phyloP scores from a whole-genome alignment of 495 filamentous ascomycete genomes.

The Schizothecium vesticola region DNA sequence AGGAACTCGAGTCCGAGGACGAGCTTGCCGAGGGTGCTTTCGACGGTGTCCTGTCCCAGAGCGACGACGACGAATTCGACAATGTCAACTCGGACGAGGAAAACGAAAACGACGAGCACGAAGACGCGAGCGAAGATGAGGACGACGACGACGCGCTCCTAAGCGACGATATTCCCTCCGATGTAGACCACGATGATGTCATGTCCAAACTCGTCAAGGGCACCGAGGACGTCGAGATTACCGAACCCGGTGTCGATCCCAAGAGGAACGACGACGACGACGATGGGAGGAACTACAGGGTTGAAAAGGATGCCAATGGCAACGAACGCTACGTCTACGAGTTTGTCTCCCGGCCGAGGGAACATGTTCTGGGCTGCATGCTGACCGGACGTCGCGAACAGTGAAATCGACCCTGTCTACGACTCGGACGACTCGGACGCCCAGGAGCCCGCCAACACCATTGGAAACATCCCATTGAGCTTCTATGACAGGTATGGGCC shows the following conservation, averaged over 20 bases:
- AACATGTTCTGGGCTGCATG: neutral
- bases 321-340: slow-evolving; percentile 56
- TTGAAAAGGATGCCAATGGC: slow-evolving; percentile 53
- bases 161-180: slow-evolving; percentile 55
- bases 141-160: slow-evolving; percentile 45
- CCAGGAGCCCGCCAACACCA: slow-evolving; percentile 75
- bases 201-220: slow-evolving; percentile 27
- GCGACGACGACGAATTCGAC: slow-evolving; percentile 29
- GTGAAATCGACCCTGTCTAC: slow-evolving; percentile 89
- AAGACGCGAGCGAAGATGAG: slow-evolving; percentile 22
- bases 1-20: slow-evolving; percentile 30
- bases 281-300: slow-evolving; percentile 51
- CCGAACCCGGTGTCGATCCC: slow-evolving; percentile 31
- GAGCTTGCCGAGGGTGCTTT: slow-evolving; percentile 28
- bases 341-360: slow-evolving; percentile 11
- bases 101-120: slow-evolving; percentile 17
- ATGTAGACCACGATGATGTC: slow-evolving; percentile 41
- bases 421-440: slow-evolving; percentile 91
- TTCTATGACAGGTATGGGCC: slow-evolving; percentile 77
- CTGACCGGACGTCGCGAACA: slow-evolving; percentile 47
- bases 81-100: slow-evolving; percentile 16
- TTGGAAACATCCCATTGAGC: slow-evolving; percentile 86
- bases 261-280: slow-evolving; percentile 25
- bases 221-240: slow-evolving; percentile 20
- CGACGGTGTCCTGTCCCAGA: slow-evolving; percentile 30